A percentile compares a stretch with the other conserved stretches of the same genome.
phyloP scores from a whole-genome alignment of 2,329 filamentous ascomycete genomes.

The Escovopsis sp. region DNA sequence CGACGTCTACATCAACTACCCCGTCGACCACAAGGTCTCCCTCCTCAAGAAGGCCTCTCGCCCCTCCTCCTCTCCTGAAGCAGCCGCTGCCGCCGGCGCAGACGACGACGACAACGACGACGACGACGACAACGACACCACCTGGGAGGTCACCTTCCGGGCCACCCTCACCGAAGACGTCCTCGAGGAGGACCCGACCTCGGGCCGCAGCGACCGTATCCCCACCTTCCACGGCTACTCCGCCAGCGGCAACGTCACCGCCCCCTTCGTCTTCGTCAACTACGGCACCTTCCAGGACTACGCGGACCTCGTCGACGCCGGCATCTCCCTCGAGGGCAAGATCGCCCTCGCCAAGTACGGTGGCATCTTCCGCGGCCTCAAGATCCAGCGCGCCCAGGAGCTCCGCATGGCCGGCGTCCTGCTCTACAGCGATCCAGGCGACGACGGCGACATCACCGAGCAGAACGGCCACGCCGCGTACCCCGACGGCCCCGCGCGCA shows the following conservation, averaged over 20 bases:
- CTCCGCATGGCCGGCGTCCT: conserved; percentile 76
- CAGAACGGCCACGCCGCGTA: conserved; percentile 67
- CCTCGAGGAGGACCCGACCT: conserved; percentile 69
- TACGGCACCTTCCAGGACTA: conserved; percentile 80
- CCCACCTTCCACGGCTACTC: conserved; percentile 94
- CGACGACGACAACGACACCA: too few relatives aligned
- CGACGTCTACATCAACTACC: conserved; percentile 67
- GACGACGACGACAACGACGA: too few relatives aligned
- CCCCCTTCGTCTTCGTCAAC: conserved; percentile 75
- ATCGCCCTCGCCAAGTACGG: conserved; percentile 82
- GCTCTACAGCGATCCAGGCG: conserved; percentile 77
- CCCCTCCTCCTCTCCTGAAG: conserved; percentile 14
- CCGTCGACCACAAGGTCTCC: conserved; percentile 52
- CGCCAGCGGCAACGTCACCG: conserved; percentile 81
- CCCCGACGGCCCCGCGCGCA: conserved; percentile 70
- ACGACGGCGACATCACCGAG: conserved; percentile 70
- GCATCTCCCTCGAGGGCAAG: conserved; percentile 64
- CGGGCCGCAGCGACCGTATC: conserved; percentile 52
- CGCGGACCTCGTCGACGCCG: conserved; percentile 61
- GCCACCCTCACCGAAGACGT: conserved; percentile 75
- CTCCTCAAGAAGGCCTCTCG: conserved; percentile 35
- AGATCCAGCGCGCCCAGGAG: conserved; percentile 84
- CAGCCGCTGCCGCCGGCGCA: too few relatives aligned
- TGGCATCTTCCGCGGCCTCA: conserved; percentile 72
- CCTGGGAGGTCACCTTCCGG: conserved; percentile 55